Evolutionary conservation across 1,139 yeast genomes (phyloP).

Genomic region (Scheffersomyces segobiensis): DNA sequence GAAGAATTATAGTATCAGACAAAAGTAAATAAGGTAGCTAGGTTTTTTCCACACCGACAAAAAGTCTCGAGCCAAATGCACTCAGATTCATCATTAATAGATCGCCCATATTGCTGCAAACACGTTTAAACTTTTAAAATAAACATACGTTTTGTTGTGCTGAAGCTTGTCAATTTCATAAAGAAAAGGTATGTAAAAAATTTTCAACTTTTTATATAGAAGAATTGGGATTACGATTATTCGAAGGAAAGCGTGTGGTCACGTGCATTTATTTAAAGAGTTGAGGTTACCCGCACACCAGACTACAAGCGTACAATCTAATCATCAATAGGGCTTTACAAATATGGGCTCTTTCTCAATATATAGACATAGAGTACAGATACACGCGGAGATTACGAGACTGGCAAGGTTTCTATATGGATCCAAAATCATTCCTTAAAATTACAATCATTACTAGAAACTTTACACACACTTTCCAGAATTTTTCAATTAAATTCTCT

Average conservation of each 20-base stretch:
- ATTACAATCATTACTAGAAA: not conserved
- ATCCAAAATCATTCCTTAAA: not conserved
- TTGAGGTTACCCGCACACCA: not conserved
- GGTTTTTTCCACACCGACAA: constrained; percentile 91
- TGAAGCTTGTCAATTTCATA: not conserved
- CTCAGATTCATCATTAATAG: constrained; percentile 73
- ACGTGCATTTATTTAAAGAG: not conserved
- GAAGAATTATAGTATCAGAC: constrained; percentile 17
- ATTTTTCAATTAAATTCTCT: not conserved
- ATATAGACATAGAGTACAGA: too few species aligned
- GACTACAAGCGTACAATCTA: not conserved
- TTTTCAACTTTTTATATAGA: not conserved
- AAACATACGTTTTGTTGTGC: not conserved
- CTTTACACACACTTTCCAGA: not conserved
- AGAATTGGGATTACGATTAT: not conserved
- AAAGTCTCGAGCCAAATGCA: constrained; percentile 96
- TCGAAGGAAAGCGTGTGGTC: not conserved
- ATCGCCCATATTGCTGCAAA: not conserved
- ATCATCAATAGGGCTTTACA: not conserved
- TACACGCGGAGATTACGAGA: not conserved
- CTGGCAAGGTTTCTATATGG: not conserved
- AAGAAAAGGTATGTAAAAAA: not conserved
- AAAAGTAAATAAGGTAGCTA: constrained; percentile 72
- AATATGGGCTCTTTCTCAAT: not conserved
- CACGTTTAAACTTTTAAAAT: not conserved